A percentile compares a stretch with the other conserved stretches of the same genome.
Conservation (phyloP, 2,329 filamentous ascomycete species). For the Cadophora gregata region DNA sequence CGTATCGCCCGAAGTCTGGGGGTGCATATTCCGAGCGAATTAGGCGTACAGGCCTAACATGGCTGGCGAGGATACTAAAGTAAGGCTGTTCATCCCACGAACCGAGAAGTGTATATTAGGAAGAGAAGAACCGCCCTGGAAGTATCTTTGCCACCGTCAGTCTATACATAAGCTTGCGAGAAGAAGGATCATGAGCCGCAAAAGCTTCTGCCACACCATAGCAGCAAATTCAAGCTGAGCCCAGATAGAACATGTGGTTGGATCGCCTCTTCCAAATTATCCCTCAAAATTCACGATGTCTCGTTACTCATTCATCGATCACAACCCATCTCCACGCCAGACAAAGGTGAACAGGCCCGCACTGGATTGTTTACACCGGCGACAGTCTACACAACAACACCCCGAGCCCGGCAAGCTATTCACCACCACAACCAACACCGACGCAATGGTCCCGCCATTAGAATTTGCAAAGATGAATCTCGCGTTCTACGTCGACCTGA, state of each 20-base stretch:
- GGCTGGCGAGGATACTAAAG: neutral
- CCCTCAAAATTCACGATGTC: neutral
- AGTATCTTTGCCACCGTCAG: neutral
- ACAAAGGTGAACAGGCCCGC: conserved; percentile 6
- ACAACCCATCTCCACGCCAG: neutral
- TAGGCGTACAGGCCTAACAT: neutral
- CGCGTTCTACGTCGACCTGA: conserved; percentile 19
- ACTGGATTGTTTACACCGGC: conserved; percentile 3
- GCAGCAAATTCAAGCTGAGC: neutral
- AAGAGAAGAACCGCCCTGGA: neutral
- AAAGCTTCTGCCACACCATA: neutral
- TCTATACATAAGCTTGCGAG: neutral
- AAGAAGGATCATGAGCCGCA: no score
- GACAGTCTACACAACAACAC: neutral
- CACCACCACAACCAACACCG: neutral
- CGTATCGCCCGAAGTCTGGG: neutral
- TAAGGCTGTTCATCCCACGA: neutral
- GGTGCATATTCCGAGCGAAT: neutral
- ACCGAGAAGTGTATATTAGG: neutral
- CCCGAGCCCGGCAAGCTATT: conserved; percentile 4
- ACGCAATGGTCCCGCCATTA: neutral
- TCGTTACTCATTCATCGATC: neutral
- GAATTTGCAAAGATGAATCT: conserved; percentile 22
- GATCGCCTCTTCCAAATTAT: neutral
- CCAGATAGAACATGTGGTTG: neutral